Conservation (phyloP, 768 basidiomycete genomes). For the Mycena leptocephala region DNA sequence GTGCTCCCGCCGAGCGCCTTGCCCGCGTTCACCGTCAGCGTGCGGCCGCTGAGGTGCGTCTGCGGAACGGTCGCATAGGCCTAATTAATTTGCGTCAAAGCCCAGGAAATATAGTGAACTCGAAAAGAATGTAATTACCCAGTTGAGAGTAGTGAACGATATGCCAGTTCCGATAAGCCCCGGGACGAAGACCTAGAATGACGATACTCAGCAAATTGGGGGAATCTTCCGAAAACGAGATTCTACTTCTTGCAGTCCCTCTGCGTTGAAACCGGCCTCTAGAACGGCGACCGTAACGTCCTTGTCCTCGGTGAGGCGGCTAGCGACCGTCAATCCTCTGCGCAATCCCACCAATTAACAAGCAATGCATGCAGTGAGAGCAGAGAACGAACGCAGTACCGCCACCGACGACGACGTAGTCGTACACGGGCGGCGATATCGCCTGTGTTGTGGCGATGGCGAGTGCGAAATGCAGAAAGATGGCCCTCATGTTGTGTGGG, state of each 20-base stretch:
- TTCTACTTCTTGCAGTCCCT: slow-evolving; percentile 53
- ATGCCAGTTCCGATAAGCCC: slow-evolving; percentile 48
- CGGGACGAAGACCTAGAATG: slow-evolving; percentile 46
- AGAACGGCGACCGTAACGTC: slow-evolving; percentile 49
- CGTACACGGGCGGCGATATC: slow-evolving; percentile 33
- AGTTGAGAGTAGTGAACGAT: slow-evolving; percentile 60
- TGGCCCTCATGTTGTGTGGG: neutral
- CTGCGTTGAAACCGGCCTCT: slow-evolving; percentile 57
- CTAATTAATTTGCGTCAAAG: neutral
- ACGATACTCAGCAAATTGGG: neutral
- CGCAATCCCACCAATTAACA: neutral
- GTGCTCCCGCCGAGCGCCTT: slow-evolving; percentile 76
- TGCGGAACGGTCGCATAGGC: slow-evolving; percentile 64
- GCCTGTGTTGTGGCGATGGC: neutral
- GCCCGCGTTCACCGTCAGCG: slow-evolving; percentile 50
- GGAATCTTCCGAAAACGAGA: slow-evolving; percentile 2
- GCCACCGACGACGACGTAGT: slow-evolving; percentile 54
- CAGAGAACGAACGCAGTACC: slow-evolving; percentile 46
- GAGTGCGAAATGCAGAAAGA: neutral
- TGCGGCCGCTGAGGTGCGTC: slow-evolving; percentile 55
- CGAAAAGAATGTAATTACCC: slow-evolving; percentile 41
- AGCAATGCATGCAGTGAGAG: too few relatives aligned
- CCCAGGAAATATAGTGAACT: neutral
- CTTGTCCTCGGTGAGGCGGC: slow-evolving; percentile 51
- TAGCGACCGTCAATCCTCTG: slow-evolving; percentile 54